A percentile compares a stretch with the other conserved stretches of the same genome.
phyloP scores from a whole-genome alignment of 177 flowering plant genomes.

The Telopea speciosissima region DNA sequence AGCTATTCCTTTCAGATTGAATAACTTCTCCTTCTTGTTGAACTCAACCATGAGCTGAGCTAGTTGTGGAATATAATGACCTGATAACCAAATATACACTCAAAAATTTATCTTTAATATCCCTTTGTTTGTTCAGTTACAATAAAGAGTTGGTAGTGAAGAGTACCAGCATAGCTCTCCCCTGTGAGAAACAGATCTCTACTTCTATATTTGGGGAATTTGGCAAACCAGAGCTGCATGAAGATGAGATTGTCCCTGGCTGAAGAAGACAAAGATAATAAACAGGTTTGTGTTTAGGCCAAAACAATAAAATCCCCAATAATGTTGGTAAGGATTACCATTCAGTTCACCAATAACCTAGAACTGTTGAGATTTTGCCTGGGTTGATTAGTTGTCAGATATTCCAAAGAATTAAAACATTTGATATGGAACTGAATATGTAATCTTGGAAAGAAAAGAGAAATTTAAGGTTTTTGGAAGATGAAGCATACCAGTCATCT shows the following conservation, averaged over 20 bases:
- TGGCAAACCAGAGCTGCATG: not conserved
- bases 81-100: not conserved
- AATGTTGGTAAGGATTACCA: too few relatives aligned
- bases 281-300: not conserved
- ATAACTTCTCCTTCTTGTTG: not conserved
- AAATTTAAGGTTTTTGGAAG: too few relatives aligned
- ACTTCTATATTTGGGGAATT: not conserved
- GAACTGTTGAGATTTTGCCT: too few relatives aligned
- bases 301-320: too few relatives aligned
- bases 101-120: not conserved
- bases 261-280: constrained; percentile 2
- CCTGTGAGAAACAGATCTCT: constrained; percentile 1
- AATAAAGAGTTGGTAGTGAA: not conserved
- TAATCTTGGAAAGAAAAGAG: too few relatives aligned
- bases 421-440: too few relatives aligned
- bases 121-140: not conserved
- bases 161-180: not conserved
- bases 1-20: not conserved
- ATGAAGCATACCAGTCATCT: not conserved
- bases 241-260: not conserved
- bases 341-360: too few relatives aligned
- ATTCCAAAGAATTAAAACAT: too few relatives aligned
- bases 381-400: too few relatives aligned
- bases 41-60: not conserved
- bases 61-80: constrained; percentile 1